These are phyloP conservation scores for Suillus subluteus DNA, from an alignment of 768 basidiomycete genomes.

Conservation along the genomic window DNA sequence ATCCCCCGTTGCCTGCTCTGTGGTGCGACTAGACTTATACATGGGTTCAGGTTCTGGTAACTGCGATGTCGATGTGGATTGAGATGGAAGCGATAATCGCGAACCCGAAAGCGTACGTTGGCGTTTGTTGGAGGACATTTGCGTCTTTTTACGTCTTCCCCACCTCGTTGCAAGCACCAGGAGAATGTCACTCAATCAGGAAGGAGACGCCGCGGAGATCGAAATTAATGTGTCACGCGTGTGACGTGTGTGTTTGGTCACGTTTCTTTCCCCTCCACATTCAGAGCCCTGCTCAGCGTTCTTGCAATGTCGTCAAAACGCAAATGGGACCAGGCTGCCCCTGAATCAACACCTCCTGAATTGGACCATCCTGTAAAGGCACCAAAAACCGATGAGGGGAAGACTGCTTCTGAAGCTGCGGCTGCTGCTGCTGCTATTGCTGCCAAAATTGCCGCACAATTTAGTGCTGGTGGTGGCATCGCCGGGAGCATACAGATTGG, in stretches of 20 bases:
- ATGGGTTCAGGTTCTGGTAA: conserved; percentile 33
- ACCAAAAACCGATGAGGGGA: conserved; percentile 50
- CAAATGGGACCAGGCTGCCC: conserved; percentile 77
- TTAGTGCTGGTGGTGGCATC: conserved; percentile 50
- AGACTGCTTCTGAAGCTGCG: conserved; percentile 59
- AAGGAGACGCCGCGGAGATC: conserved; percentile 22
- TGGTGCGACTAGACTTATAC: conserved; percentile 36
- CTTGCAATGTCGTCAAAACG: conserved; percentile 68
- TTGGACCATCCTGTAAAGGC: conserved; percentile 45
- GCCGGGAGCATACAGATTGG: conserved; percentile 46
- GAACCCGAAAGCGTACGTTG: conserved; percentile 28
- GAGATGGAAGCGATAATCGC: conserved; percentile 32
- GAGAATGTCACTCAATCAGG: conserved; percentile 10
- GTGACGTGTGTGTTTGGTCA: conserved; percentile 15
- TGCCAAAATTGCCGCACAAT: conserved; percentile 93
- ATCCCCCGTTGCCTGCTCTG: conserved; percentile 25
- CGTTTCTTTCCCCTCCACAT: conserved; percentile 10
- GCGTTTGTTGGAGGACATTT: conserved; percentile 36
- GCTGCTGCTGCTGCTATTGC: conserved; percentile 86
- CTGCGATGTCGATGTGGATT: conserved; percentile 38
- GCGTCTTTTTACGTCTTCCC: conserved; percentile 11
- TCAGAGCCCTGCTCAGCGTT: not conserved
- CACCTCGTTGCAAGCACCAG: conserved; percentile 14
- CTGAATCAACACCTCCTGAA: conserved; percentile 48
- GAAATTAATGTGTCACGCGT: conserved; percentile 18